Percentiles rank a stretch among this genome's conserved stretches.
These are phyloP conservation scores for Lasiodiplodia citricola DNA, from an alignment of 2,329 filamentous ascomycete species.

Conservation along the genomic window DNA sequence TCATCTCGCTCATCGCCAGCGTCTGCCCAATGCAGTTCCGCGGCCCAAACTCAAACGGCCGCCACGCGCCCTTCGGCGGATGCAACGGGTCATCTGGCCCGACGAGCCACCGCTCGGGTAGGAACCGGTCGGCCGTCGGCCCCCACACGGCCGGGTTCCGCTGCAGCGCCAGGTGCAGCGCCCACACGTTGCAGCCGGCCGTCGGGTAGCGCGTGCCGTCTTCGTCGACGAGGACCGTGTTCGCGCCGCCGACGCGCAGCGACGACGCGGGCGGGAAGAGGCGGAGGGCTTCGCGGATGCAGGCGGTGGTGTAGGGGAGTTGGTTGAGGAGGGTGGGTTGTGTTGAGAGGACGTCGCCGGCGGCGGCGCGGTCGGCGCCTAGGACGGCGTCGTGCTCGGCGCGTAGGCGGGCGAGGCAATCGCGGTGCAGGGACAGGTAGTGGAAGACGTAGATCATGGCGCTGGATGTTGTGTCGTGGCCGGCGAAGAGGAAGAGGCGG, in stretches of 20 bases:
- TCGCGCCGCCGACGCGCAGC: not conserved
- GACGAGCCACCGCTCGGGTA: slow-evolving; percentile 22
- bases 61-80: slow-evolving; percentile 37
- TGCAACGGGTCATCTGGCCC: slow-evolving; percentile 34
- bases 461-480: slow-evolving; percentile 48
- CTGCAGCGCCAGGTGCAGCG: slow-evolving; percentile 3
- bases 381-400: slow-evolving; percentile 61
- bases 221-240: not conserved
- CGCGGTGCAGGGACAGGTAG: slow-evolving; percentile 1
- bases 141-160: not conserved
- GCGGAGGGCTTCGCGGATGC: slow-evolving; percentile 60
- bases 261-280: slow-evolving; percentile 57
- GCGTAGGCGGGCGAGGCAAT: slow-evolving; percentile 35
- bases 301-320: slow-evolving; percentile 58
- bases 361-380: slow-evolving; percentile 33
- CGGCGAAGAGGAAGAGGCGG: slow-evolving; percentile 51
- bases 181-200: slow-evolving; percentile 32
- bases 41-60: slow-evolving; percentile 48
- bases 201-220: slow-evolving; percentile 7
- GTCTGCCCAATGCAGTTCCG: slow-evolving; percentile 47
- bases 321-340: slow-evolving; percentile 50
- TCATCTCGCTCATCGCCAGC: slow-evolving; percentile 45
- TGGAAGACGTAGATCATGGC: slow-evolving; percentile 27
- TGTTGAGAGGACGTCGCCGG: not conserved
- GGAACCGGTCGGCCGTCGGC: slow-evolving; percentile 31